phyloP scores from a whole-genome alignment of 495 filamentous ascomycete genomes.

The Cryomyces minteri region DNA sequence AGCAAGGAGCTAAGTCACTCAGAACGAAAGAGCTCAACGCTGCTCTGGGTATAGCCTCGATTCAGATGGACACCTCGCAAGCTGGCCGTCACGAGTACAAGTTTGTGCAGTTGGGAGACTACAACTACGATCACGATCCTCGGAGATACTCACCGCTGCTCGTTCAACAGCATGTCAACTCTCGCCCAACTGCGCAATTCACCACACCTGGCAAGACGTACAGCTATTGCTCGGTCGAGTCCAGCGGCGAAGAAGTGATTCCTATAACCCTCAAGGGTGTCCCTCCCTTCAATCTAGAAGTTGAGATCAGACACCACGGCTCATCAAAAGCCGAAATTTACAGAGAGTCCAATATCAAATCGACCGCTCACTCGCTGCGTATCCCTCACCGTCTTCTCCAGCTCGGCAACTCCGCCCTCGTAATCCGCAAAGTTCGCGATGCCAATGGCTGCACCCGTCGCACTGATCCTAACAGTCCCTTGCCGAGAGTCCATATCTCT shows the following conservation, averaged over 20 bases:
- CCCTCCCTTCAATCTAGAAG: constrained; percentile 77
- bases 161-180: constrained; percentile 65
- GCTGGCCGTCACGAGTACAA: constrained; percentile 71
- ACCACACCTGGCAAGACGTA: constrained; percentile 81
- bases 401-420: constrained; percentile 68
- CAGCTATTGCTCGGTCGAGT: constrained; percentile 77
- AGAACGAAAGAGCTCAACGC: constrained; percentile 50
- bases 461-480: constrained; percentile 33
- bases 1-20: constrained; percentile 39
- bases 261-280: constrained; percentile 64
- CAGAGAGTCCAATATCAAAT: constrained; percentile 54
- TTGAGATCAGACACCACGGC: constrained; percentile 81
- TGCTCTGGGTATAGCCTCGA: constrained; percentile 47
- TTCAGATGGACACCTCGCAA: constrained; percentile 68
- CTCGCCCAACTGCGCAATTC: constrained; percentile 63
- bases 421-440: constrained; percentile 76
- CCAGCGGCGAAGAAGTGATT: constrained; percentile 64
- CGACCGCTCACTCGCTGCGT: constrained; percentile 52
- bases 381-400: constrained; percentile 70
- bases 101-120: constrained; percentile 63
- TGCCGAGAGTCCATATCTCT: constrained; percentile 56
- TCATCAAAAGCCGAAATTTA: constrained; percentile 63
- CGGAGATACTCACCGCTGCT: constrained; percentile 42
- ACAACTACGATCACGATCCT: constrained; percentile 56
- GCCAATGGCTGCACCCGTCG: constrained; percentile 63